phyloP scores from a whole-genome alignment of 1,284 basidiomycete genomes.

The Microbotryum violaceum region DNA sequence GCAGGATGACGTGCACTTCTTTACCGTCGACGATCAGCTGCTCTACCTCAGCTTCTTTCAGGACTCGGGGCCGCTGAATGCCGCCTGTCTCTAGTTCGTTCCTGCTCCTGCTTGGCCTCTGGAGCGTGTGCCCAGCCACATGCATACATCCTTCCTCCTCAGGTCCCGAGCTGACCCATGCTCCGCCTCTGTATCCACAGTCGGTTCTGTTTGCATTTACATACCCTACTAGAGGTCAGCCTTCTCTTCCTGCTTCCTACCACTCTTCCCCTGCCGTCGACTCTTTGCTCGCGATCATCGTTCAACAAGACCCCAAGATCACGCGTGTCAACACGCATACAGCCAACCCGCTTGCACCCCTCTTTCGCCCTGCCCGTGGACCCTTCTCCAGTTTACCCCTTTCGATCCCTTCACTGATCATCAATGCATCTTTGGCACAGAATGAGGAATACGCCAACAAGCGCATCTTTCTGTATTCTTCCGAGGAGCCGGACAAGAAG shows the following conservation, averaged over 20 bases:
- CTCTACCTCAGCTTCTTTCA: constrained; percentile 89
- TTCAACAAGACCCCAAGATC: not conserved
- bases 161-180: not conserved
- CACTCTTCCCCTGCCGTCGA: constrained; percentile 9
- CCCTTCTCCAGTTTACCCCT: too few species aligned
- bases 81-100: constrained; percentile 67
- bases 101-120: too few species aligned
- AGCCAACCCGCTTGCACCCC: not conserved
- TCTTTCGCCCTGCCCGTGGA: not conserved
- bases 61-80: constrained; percentile 90
- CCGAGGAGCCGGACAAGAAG: constrained; percentile 73
- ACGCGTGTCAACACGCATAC: not conserved
- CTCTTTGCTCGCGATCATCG: not conserved
- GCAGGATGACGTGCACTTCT: constrained; percentile 20
- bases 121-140: not conserved
- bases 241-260: too few species aligned
- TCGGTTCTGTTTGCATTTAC: constrained; percentile 81
- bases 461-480: constrained; percentile 79
- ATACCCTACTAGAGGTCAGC: constrained; percentile 72
- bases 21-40: constrained; percentile 79
- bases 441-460: constrained; percentile 11
- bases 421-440: not conserved
- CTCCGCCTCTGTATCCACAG: not conserved
- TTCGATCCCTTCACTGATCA: too few species aligned
- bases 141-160: not conserved